Conservation (phyloP, 2,329 filamentous ascomycete species). For the Periconia sp. region DNA sequence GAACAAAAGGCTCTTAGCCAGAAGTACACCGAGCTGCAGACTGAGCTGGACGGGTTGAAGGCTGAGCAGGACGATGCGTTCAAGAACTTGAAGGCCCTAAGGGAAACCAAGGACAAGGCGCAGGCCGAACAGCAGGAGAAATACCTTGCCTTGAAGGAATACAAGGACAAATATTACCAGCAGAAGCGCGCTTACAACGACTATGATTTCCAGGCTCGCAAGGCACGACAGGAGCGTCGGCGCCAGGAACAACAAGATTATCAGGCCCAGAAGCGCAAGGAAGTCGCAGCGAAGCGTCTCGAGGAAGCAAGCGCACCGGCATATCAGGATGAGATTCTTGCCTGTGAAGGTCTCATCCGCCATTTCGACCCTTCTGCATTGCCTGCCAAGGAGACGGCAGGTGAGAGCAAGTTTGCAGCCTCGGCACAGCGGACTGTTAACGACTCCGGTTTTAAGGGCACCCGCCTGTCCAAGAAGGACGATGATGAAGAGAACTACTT, state of each 20-base stretch:
- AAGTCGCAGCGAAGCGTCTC: conserved; percentile 76
- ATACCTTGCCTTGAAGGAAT: conserved; percentile 77
- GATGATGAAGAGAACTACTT: conserved; percentile 88
- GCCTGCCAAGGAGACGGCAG: conserved; percentile 66
- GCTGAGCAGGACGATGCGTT: conserved; percentile 88
- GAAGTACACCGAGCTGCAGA: conserved; percentile 82
- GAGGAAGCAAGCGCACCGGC: conserved; percentile 84
- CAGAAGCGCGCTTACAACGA: conserved; percentile 81
- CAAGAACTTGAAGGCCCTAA: conserved; percentile 83
- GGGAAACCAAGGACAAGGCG: conserved; percentile 84
- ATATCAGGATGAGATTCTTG: conserved; percentile 90
- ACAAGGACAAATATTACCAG: conserved; percentile 89
- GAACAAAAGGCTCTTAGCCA: conserved; percentile 88
- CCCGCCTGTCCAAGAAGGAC: conserved; percentile 82
- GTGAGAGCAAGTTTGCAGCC: conserved; percentile 71
- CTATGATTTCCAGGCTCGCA: conserved; percentile 83
- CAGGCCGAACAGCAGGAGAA: conserved; percentile 88
- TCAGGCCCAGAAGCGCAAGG: conserved; percentile 75
- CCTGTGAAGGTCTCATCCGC: conserved; percentile 83
- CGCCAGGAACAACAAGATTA: conserved; percentile 80
- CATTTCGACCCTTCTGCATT: conserved; percentile 82
- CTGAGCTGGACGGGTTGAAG: conserved; percentile 88
- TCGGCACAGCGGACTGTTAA: conserved; percentile 86
- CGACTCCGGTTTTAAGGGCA: conserved; percentile 82
- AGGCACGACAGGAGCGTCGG: conserved; percentile 76